Conservation (phyloP, 1,284 basidiomycete genomes). For the Neonothopanus nambi region DNA sequence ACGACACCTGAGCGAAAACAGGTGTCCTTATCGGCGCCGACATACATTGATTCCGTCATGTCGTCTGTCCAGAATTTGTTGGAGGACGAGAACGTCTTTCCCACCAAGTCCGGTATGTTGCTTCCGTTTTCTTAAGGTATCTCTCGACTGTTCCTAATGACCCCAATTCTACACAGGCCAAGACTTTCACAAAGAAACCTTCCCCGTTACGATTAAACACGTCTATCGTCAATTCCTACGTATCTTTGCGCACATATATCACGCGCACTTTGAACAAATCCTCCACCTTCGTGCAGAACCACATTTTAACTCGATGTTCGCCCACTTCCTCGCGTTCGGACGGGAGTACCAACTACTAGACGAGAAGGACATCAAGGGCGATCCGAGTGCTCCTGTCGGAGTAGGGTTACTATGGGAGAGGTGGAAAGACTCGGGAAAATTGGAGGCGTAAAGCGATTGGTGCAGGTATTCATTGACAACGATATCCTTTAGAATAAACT, state of each 20-base stretch:
- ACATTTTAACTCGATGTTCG: slow-evolving; percentile 96
- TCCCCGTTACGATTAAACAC: slow-evolving; percentile 92
- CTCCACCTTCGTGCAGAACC: slow-evolving; percentile 93
- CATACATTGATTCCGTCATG: slow-evolving; percentile 99
- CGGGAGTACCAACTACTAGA: slow-evolving; percentile 91
- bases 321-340: slow-evolving; percentile 93
- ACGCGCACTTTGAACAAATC: slow-evolving; percentile 91
- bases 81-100: slow-evolving; percentile 93
- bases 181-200: slow-evolving; percentile 82
- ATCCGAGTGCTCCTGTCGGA: slow-evolving; percentile 59
- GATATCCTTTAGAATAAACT: neutral
- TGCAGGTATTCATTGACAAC: neutral
- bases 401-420: slow-evolving; percentile 85
- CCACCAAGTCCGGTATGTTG: slow-evolving; percentile 86
- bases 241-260: slow-evolving; percentile 96
- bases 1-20: slow-evolving; percentile 91
- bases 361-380: slow-evolving; percentile 83
- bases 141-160: slow-evolving; percentile 6
- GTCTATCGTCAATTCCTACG: slow-evolving; percentile 96
- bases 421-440: slow-evolving; percentile 75
- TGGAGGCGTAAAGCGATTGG: slow-evolving; percentile 34
- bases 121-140: neutral
- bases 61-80: slow-evolving; percentile 95
- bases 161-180: slow-evolving; percentile 53
- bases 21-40: slow-evolving; percentile 89